Evolutionary conservation across 305 asterid genomes (phyloP), one percentile per base, ranked within the genome.

Genomic region (Solanum chacoense): DNA sequence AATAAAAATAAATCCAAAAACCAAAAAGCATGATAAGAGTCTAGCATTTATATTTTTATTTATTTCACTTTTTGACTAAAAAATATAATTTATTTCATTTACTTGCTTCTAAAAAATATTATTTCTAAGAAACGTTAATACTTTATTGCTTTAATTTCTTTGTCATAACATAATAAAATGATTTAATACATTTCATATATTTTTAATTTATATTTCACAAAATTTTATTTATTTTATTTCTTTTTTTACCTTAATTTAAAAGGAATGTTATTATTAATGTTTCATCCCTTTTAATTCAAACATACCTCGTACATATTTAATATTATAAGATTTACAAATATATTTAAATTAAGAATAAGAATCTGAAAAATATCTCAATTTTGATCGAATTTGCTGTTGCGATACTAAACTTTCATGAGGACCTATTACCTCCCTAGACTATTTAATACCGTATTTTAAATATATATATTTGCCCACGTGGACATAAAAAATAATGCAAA

Each of bases 1-100:
- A 89, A 91, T 86, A 88, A 88, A 91, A 88, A 22, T 31, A 28
- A 45, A 22, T 11, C 11, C 42, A 32, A 34, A 14, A 65, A 42
- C 32, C 72, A 10, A 29, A 81, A 40, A 9, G 24, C 86, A 42
- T 80, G 14, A 77, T 77, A 77, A n/a, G 22, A 38, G 34, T 79
- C 24, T 24, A 38, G 13, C 40, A 73, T 31, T 14, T 73, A 31
- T 14, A 8, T 73, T 32, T 74, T n/a, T 65, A 65, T 65, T 65
- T 65, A 65, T 65, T 65, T 65, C 29, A 65, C 29, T 65, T 22
- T 22, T 65, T 65, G 72, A 65, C 71, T 22, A 8, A 63, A 63
- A 63, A 20, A 63, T 5, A 45, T 50, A 50, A 50, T 16, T 50
- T 50, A 50, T 50, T 55, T 7, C 3, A 20, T 75, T 34, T 34